Evolutionary conservation across 495 filamentous ascomycete species (phyloP), one percentile per base, ranked within the genome.

Genomic region (Penicillium ucsense): DNA sequence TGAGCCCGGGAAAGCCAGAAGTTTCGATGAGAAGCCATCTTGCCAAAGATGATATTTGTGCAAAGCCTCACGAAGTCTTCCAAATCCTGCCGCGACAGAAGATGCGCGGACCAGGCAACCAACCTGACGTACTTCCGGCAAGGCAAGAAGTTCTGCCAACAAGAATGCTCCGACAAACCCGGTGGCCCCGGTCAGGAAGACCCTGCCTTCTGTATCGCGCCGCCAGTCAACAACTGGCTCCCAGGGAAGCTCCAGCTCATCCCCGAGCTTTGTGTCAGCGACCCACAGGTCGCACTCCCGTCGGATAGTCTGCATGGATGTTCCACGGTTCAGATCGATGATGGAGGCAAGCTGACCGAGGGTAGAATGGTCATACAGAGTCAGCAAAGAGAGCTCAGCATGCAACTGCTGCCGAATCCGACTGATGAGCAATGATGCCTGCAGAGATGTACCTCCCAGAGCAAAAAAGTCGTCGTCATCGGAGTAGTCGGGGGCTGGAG

Each of bases 171-270:
- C 87, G n/a, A 90, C 62, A 66, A 88, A 88, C 0, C 86, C 86
- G 12, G 86, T 89, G 0, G 81, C 84, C 9, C 86, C 85, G 6
- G 85, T 89, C 5, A 89, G 65, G 51, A 90, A 80, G 3, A 88
- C 68, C 4, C 75, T 45, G 30, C 51, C 55, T 38, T 52, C 49
- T n/a, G 41, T 46, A 31, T 54, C 46, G 29, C 40, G 12, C 27
- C 37, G 8, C 52, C 55, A 54, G 36, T 54, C 51, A 28, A 48
- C 28, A 3, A 45, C 30, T 8, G 37, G 7, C 11, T 28, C 35
- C 2, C 34, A 11, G 1, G 38, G 38, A 8, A 41, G 29, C 28
- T 9, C 37, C 1, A 53, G 38, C 5, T 50, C 40, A 31, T 56
- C 44, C 1, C 27, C 49, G 3, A 50, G 39, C 20, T 41, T 43